Evolutionary conservation across 148 eudicot species (phyloP).

Genomic region (Dysphania ambrosioides): DNA sequence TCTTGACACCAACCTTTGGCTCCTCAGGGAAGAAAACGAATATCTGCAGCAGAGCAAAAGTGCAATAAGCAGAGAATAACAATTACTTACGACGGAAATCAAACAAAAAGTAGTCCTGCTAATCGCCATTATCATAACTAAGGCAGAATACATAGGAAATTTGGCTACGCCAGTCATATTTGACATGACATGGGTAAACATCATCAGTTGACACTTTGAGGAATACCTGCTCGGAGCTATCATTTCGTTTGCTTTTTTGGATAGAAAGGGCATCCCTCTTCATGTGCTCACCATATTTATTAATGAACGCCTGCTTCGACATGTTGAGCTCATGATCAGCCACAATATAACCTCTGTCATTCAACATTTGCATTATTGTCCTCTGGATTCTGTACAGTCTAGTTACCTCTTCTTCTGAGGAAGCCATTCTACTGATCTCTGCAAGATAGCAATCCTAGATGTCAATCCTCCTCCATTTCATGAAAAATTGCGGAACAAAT

Average conservation of each 20-base stretch:
- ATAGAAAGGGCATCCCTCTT: constrained; percentile 72
- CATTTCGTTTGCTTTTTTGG: constrained; percentile 43
- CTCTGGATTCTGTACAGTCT: constrained; percentile 54
- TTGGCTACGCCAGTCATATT: background rate
- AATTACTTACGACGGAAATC: no score
- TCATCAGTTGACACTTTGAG: background rate
- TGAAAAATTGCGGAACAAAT: background rate
- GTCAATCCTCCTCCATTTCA: background rate
- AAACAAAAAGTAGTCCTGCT: no score
- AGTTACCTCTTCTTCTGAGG: constrained; percentile 57
- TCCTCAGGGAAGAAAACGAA: constrained; percentile 84
- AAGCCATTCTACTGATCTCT: constrained; percentile 33
- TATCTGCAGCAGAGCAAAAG: constrained; percentile 43
- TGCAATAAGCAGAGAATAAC: no score
- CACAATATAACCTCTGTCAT: constrained; percentile 62
- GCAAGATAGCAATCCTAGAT: background rate
- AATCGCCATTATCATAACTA: background rate
- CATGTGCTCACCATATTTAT: constrained; percentile 61
- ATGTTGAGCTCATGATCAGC: constrained; percentile 54
- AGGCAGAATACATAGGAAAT: background rate
- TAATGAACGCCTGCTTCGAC: constrained; percentile 47
- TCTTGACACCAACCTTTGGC: constrained; percentile 83
- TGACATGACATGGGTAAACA: no score
- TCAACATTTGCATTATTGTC: constrained; percentile 71
- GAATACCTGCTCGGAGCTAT: constrained; percentile 60